Percentiles rank a stretch among this genome's conserved stretches.
Conservation (phyloP, 768 basidiomycete species). For the Leccinum obscurum region DNA sequence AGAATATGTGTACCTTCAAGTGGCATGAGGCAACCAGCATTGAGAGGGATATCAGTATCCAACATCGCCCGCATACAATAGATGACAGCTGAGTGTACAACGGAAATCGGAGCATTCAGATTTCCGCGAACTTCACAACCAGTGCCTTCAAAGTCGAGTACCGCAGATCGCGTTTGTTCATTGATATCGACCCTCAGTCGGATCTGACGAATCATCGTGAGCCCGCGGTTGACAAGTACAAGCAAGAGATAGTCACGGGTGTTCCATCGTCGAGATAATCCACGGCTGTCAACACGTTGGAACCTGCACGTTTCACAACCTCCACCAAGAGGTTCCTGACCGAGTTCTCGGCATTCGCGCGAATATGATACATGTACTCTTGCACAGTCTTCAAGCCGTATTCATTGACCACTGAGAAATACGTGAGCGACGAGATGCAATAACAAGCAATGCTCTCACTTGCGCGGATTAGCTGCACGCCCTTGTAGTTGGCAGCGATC, state of each 20-base stretch:
- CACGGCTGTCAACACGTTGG: constrained; percentile 62
- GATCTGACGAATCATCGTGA: constrained; percentile 47
- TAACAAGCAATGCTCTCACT: constrained; percentile 43
- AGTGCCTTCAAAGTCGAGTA: constrained; percentile 84
- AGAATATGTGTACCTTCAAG: constrained; percentile 56
- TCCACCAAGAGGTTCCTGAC: constrained; percentile 81
- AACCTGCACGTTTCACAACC: constrained; percentile 68
- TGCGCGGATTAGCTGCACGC: constrained; percentile 79
- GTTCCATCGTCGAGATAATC: constrained; percentile 91
- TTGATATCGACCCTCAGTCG: constrained; percentile 77
- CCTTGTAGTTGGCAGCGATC: constrained; percentile 94
- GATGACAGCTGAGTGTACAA: constrained; percentile 85
- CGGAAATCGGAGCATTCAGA: constrained; percentile 81
- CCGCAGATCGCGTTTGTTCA: constrained; percentile 68
- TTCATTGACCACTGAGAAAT: constrained; percentile 70
- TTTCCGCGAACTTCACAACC: constrained; percentile 84
- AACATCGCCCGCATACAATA: constrained; percentile 90
- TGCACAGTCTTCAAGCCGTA: constrained; percentile 86
- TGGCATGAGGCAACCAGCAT: constrained; percentile 91
- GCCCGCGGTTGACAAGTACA: not conserved
- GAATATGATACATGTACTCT: constrained; percentile 91
- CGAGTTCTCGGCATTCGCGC: constrained; percentile 82
- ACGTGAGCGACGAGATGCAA: constrained; percentile 12
- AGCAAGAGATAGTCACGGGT: constrained; percentile 49
- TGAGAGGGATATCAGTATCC: constrained; percentile 85